Conservation (phyloP, 2,329 filamentous ascomycete genomes). For the Paecilomyces sp. region DNA sequence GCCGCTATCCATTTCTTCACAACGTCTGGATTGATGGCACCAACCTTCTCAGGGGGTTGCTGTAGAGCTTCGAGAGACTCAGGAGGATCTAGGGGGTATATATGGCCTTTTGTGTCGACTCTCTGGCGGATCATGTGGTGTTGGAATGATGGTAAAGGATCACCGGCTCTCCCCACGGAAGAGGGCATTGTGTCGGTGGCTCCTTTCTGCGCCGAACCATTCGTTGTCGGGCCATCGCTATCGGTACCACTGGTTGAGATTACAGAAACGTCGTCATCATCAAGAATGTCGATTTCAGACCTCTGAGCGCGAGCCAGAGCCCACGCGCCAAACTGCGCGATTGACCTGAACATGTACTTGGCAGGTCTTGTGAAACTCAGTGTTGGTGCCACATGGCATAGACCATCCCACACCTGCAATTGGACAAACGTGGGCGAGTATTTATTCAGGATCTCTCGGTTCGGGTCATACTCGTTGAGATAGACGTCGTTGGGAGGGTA, state of each 20-base stretch:
- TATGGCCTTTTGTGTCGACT: conserved; percentile 69
- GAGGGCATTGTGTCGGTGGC: conserved; percentile 11
- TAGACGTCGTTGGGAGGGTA: conserved; percentile 64
- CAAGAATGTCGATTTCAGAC: conserved; percentile 69
- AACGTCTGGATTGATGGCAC: conserved; percentile 70
- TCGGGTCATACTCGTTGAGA: conserved; percentile 56
- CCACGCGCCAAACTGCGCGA: conserved; percentile 93
- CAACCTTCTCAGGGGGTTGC: conserved; percentile 59
- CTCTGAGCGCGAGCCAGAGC: conserved; percentile 76
- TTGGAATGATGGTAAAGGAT: conserved; percentile 70
- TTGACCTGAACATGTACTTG: conserved; percentile 89
- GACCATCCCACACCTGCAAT: conserved; percentile 89
- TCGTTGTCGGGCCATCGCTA: conserved; percentile 6
- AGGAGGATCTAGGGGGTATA: conserved; percentile 59
- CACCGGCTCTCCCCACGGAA: conserved; percentile 77
- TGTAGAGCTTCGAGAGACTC: conserved; percentile 60
- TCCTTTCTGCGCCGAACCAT: conserved; percentile 9
- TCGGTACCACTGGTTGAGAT: conserved; percentile 53
- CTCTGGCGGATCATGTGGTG: conserved; percentile 89
- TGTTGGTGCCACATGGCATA: conserved; percentile 87
- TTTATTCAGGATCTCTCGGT: conserved; percentile 47
- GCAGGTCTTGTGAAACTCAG: conserved; percentile 94
- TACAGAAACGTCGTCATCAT: conserved; percentile 69
- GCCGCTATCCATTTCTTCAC: conserved; percentile 75
- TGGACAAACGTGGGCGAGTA: conserved; percentile 86